Conservation (phyloP, 176 grass and related monocot species). For the Juncus effusus region DNA sequence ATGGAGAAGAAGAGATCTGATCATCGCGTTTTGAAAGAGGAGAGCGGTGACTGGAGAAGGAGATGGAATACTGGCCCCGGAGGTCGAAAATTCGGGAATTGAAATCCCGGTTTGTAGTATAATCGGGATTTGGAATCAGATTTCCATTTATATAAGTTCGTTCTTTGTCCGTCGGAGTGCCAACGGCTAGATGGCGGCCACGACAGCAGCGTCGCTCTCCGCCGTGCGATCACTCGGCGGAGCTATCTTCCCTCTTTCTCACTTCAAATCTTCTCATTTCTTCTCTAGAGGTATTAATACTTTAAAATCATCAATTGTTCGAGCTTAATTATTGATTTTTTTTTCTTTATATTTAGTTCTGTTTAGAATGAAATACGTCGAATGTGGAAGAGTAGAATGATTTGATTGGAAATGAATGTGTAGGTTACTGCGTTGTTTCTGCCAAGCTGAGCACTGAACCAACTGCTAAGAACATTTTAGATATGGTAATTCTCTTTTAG, state of each 20-base stretch:
- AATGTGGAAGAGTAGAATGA: too few species aligned
- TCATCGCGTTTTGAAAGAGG: slow-evolving; percentile 4
- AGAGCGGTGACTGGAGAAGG: not conserved
- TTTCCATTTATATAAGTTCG: too few species aligned
- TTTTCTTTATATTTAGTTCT: slow-evolving; percentile 4
- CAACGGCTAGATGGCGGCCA: slow-evolving; percentile 19
- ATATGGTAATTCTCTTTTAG: slow-evolving; percentile 47
- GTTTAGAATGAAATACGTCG: slow-evolving; percentile 19
- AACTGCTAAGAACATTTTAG: slow-evolving; percentile 63
- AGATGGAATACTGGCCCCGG: not conserved
- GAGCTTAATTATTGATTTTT: slow-evolving; percentile 6
- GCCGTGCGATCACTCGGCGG: slow-evolving; percentile 29
- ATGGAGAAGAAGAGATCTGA: slow-evolving; percentile 13
- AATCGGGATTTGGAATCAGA: not conserved
- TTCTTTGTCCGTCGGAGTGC: not conserved
- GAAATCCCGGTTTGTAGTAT: not conserved
- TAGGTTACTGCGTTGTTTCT: too few species aligned
- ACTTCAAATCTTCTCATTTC: slow-evolving; percentile 17
- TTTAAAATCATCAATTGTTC: not conserved
- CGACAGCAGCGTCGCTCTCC: slow-evolving; percentile 13
- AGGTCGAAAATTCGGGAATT: not conserved
- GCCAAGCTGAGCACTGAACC: slow-evolving; percentile 41
- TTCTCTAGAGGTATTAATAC: slow-evolving; percentile 28
- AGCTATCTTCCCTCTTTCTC: slow-evolving; percentile 5
- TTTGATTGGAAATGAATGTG: too few species aligned